Evolutionary conservation across 768 basidiomycete genomes (phyloP).

Genomic region (Leccinum uliginosum): DNA sequence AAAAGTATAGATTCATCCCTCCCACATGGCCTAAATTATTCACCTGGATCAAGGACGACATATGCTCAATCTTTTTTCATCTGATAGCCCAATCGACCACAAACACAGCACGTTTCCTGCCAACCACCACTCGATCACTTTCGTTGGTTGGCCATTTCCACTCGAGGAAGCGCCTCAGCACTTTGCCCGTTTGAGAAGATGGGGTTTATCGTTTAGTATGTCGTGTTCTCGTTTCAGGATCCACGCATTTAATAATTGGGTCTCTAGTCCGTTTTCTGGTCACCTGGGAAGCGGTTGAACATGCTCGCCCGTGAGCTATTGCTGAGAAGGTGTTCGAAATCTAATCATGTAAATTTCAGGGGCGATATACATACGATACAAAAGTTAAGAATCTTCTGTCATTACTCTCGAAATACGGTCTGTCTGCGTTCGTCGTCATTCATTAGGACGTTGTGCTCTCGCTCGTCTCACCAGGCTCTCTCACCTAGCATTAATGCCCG

Average conservation of each 20-base stretch:
- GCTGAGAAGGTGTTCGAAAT: background rate
- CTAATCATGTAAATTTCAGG: constrained; percentile 34
- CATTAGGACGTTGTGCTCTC: constrained; percentile 99
- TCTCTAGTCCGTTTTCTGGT: constrained; percentile 80
- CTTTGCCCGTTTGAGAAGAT: constrained; percentile 72
- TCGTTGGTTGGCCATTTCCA: constrained; percentile 89
- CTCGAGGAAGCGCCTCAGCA: constrained; percentile 85
- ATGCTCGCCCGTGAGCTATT: constrained; percentile 77
- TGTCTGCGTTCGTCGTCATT: constrained; percentile 71
- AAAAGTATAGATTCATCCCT: constrained; percentile 40
- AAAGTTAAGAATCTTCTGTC: constrained; percentile 65
- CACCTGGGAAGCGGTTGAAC: constrained; percentile 97
- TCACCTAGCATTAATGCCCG: no score
- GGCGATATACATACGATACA: constrained; percentile 80
- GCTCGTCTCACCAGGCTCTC: no score
- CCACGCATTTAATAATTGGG: background rate
- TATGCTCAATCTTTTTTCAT: constrained; percentile 42
- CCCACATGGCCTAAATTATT: constrained; percentile 39
- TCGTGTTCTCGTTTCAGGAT: constrained; percentile 6
- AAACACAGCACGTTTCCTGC: constrained; percentile 66
- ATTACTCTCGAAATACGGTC: constrained; percentile 65
- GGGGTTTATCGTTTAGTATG: constrained; percentile 86
- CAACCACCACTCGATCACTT: constrained; percentile 63
- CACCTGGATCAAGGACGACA: constrained; percentile 42
- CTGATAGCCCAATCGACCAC: constrained; percentile 60